Evolutionary conservation across 2,329 filamentous ascomycete species (phyloP).

Genomic region (Geosmithia morbida): DNA sequence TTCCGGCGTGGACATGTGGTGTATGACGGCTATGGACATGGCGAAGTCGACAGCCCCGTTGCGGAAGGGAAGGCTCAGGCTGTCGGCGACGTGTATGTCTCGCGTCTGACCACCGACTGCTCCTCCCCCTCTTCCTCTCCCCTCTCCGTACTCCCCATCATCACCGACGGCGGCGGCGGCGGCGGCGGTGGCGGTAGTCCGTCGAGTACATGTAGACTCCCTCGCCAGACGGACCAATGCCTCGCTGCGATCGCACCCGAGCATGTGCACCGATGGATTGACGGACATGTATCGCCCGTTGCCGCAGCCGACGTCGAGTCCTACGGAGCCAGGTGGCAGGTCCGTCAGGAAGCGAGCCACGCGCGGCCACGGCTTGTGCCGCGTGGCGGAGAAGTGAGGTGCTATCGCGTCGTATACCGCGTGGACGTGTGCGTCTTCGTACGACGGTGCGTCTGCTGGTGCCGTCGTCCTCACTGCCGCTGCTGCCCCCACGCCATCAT

Average conservation of each 20-base stretch:
- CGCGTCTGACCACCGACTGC: slow-evolving; percentile 30
- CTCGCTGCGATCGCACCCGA: slow-evolving; percentile 71
- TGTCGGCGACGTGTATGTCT: slow-evolving; percentile 64
- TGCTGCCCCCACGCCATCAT: neutral
- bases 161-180: neutral
- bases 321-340: slow-evolving; percentile 56
- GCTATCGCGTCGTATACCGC: slow-evolving; percentile 81
- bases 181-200: no score
- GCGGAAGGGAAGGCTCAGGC: slow-evolving; percentile 69
- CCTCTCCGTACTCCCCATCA: neutral
- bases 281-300: slow-evolving; percentile 91
- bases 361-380: slow-evolving; percentile 81
- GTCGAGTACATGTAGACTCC: neutral
- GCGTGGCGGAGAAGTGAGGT: slow-evolving; percentile 68
- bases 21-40: slow-evolving; percentile 86
- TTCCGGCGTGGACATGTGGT: slow-evolving; percentile 71
- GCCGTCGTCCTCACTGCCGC: neutral
- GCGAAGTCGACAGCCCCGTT: slow-evolving; percentile 54
- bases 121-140: neutral
- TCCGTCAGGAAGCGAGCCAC: slow-evolving; percentile 63
- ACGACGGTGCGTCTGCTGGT: slow-evolving; percentile 27
- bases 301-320: slow-evolving; percentile 85
- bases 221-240: slow-evolving; percentile 37
- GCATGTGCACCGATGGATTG: slow-evolving; percentile 61
- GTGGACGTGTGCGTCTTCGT: slow-evolving; percentile 83